Conservation (phyloP, 148 eudicot genomes). For the Euryodendron excelsum region DNA sequence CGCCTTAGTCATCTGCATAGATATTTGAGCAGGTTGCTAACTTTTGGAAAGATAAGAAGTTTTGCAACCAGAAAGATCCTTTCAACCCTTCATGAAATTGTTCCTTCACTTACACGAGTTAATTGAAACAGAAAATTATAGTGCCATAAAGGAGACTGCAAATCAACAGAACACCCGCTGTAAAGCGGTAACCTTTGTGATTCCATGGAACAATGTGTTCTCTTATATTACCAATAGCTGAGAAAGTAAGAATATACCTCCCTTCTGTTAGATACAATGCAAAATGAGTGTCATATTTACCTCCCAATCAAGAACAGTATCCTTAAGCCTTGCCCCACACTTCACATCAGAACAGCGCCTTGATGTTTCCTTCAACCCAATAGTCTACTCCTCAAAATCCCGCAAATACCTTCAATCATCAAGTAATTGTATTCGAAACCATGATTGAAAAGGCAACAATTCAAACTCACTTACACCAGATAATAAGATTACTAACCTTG, state of each 20-base stretch:
- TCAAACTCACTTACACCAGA: neutral
- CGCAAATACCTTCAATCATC: slow-evolving; percentile 57
- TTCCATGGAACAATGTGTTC: too few species aligned
- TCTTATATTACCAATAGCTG: neutral
- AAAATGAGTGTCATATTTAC: slow-evolving; percentile 30
- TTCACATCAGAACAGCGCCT: slow-evolving; percentile 60
- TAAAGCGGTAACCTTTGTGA: too few species aligned
- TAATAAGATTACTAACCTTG: neutral
- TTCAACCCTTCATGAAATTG: too few species aligned
- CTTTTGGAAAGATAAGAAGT: neutral
- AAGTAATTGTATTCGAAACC: slow-evolving; percentile 4
- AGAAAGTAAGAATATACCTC: neutral
- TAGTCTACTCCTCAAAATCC: slow-evolving; percentile 87
- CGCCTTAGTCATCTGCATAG: neutral
- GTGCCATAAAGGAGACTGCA: too few species aligned
- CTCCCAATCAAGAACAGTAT: slow-evolving; percentile 97
- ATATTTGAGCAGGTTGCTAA: neutral
- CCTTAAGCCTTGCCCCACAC: slow-evolving; percentile 68
- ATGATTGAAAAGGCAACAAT: too few species aligned
- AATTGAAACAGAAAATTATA: too few species aligned
- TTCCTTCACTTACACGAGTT: too few species aligned
- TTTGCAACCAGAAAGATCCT: neutral
- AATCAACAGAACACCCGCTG: too few species aligned
- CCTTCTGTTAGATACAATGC: neutral
- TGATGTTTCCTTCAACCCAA: slow-evolving; percentile 79